Evolutionary conservation across 768 basidiomycete species (phyloP).

Genomic region (Hericium alpestre): DNA sequence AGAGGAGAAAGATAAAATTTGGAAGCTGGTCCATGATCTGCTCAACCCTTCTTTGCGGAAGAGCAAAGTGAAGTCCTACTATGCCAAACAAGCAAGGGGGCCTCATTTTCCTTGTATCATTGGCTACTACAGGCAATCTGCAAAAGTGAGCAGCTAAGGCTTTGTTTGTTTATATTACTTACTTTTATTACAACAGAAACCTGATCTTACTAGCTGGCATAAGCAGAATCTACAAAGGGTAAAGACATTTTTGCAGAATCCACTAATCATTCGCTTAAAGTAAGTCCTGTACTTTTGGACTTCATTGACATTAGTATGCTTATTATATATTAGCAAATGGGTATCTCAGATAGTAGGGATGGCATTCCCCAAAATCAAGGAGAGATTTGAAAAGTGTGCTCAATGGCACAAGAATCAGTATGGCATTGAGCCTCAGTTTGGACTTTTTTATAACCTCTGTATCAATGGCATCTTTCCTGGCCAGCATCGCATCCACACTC

Average conservation of each 20-base stretch:
- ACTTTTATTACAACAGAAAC: background rate
- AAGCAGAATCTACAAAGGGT: background rate
- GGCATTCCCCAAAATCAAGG: background rate
- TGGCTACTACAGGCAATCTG: constrained; percentile 34
- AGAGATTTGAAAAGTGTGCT: background rate
- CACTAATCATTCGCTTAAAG: background rate
- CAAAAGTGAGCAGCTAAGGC: background rate
- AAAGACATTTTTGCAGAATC: background rate
- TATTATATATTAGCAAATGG: background rate
- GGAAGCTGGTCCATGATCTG: background rate
- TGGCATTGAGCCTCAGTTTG: background rate
- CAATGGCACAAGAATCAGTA: background rate
- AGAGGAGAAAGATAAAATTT: background rate
- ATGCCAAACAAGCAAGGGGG: background rate
- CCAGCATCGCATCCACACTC: background rate
- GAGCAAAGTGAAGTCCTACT: background rate
- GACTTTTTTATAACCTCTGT: background rate
- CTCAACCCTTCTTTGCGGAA: background rate
- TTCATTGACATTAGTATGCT: background rate
- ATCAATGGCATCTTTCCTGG: background rate
- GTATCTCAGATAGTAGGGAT: background rate
- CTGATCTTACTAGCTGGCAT: background rate
- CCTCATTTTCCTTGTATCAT: constrained; percentile 48
- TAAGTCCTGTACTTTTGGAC: background rate
- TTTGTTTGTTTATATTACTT: background rate